Conservation (phyloP, 495 filamentous ascomycete genomes). For the Xylaria castorea region DNA sequence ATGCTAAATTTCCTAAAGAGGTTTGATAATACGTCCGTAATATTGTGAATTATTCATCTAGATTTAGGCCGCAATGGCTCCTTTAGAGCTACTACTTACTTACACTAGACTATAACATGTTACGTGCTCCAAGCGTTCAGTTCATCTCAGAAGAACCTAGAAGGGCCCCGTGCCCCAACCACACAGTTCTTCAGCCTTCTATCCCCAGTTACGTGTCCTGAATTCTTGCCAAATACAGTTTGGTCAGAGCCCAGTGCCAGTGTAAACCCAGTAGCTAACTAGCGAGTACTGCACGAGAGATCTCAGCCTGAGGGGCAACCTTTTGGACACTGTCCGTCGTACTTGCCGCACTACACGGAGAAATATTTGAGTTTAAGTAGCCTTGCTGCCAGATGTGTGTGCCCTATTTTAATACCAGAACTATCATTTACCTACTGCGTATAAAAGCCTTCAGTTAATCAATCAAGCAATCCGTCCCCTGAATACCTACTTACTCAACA, state of each 20-base stretch:
- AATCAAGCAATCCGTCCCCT: no score
- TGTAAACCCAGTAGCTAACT: no score
- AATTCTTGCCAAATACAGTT: not conserved
- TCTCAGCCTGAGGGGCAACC: no score
- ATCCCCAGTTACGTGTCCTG: not conserved
- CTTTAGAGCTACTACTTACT: not conserved
- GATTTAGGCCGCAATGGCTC: not conserved
- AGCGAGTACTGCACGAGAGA: no score
- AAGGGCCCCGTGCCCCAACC: not conserved
- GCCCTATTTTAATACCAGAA: no score
- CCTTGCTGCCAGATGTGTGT: no score
- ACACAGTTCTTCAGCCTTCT: not conserved
- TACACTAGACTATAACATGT: not conserved
- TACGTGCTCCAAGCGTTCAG: no score
- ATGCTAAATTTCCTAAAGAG: not conserved
- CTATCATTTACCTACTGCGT: no score
- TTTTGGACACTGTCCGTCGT: no score
- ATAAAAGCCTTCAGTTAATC: no score
- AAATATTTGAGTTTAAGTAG: no score
- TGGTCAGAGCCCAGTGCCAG: not conserved
- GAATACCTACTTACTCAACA: not conserved
- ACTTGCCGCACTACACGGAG: no score
- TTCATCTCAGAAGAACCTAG: not conserved
- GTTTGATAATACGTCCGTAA: not conserved
- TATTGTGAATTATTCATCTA: not conserved